A percentile compares a stretch with the other conserved stretches of the same genome.
These are phyloP conservation scores for Marasmius oreades DNA, from an alignment of 1,284 basidiomycete genomes.

Conservation along the genomic window DNA sequence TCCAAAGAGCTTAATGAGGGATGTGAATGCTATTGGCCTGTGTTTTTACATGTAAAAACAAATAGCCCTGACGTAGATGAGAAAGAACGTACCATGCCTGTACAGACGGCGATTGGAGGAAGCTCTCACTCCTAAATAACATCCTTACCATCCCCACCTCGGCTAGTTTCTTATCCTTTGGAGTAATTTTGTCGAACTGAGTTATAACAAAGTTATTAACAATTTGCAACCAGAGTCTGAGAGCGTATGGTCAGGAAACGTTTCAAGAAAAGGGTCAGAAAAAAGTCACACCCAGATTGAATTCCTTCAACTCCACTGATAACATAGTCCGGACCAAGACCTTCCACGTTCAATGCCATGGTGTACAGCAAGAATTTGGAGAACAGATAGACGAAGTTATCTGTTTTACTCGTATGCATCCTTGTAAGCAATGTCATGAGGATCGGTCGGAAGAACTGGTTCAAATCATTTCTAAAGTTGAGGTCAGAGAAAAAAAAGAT, in stretches of 20 bases:
- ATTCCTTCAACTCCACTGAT: constrained; percentile 79
- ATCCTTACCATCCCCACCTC: constrained; percentile 82
- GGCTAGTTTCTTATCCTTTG: constrained; percentile 81
- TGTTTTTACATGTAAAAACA: neutral
- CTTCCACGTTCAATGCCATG: constrained; percentile 73
- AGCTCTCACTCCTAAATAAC: constrained; percentile 68
- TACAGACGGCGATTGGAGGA: constrained; percentile 63
- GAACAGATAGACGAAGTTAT: constrained; percentile 85
- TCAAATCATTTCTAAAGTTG: constrained; percentile 53
- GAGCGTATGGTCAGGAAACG: neutral
- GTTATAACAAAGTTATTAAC: constrained; percentile 78
- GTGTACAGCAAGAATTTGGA: constrained; percentile 76
- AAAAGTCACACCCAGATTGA: constrained; percentile 70
- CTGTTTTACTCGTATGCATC: constrained; percentile 87
- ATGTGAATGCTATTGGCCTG: constrained; percentile 69
- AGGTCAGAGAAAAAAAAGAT: neutral
- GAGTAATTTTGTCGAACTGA: constrained; percentile 76
- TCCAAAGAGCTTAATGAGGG: constrained; percentile 75
- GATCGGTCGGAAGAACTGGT: constrained; percentile 74
- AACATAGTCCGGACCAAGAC: constrained; percentile 74
- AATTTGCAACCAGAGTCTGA: constrained; percentile 84
- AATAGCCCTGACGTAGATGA: too few species aligned
- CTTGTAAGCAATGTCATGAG: constrained; percentile 83
- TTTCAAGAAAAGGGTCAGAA: neutral
- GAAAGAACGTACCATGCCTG: constrained; percentile 59